Conservation (phyloP, 2,329 filamentous ascomycete genomes). For the Furcasterigmium furcatum region DNA sequence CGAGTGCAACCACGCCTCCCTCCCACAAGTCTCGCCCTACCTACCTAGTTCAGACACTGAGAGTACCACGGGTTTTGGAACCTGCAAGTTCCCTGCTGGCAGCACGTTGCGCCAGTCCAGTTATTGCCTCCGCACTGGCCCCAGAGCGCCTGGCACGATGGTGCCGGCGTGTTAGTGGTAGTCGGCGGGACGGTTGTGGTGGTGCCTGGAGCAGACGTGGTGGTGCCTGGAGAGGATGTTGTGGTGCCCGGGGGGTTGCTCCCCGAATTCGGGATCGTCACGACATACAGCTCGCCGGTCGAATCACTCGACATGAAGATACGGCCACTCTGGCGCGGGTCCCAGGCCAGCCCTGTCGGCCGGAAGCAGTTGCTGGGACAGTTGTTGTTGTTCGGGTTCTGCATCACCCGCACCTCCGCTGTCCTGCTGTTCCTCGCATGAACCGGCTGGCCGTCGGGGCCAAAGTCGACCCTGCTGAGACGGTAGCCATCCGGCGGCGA, state of each 20-base stretch:
- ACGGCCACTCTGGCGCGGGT: constrained; percentile 39
- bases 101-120: constrained; percentile 9
- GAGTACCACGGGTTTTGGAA: constrained; percentile 12
- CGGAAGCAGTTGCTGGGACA: constrained; percentile 60
- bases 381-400: constrained; percentile 40
- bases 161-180: not conserved
- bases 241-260: not conserved
- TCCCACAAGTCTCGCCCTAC: too few species aligned
- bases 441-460: constrained; percentile 26
- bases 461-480: constrained; percentile 31
- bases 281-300: constrained; percentile 64
- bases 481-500: constrained; percentile 32
- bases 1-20: too few species aligned
- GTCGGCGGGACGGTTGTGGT: not conserved
- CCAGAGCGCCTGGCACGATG: not conserved
- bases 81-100: constrained; percentile 11
- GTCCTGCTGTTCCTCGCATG: constrained; percentile 29
- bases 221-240: not conserved
- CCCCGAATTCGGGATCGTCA: constrained; percentile 17
- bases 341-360: constrained; percentile 55
- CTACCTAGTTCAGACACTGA: constrained; percentile 14
- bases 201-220: not conserved
- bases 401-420: constrained; percentile 42
- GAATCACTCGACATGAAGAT: constrained; percentile 61
- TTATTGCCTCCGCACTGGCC: constrained; percentile 15